Evolutionary conservation across 352 stramenopile genomes (phyloP), one percentile per base, ranked within the genome.

Genomic region (Pilasporangium apinafurcum): DNA sequence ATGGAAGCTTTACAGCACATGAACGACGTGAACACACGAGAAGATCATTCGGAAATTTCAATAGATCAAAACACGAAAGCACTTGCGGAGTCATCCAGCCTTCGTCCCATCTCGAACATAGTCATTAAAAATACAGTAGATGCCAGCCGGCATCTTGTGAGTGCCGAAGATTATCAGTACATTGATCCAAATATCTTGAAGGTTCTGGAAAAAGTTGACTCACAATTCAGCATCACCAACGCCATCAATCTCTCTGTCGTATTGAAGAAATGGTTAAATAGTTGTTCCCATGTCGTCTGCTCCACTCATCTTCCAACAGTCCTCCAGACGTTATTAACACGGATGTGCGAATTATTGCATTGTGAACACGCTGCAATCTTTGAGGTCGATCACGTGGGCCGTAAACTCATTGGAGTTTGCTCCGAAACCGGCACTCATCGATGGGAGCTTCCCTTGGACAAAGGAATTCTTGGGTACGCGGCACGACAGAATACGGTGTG

Each of bases 161-260:
- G 49, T 14, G 51, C 54, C 5, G 72, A 83, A 20, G 65, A 71
- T 2, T 75, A 74, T 14, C 69, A 81, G 35, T 90, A 83, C 44
- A 85, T 90, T 30, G 78, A 86, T 44, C 78, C 78, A 2, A 87
- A 68, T 59, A 84, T 90, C 52, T 53, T 90, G 21, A 86, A 86
- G 18, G 72, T 90, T 20, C 53, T 90, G 3, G 74, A 87, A 37
- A 87, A 90, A 40, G 74, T 87, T n/a, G 78, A 90, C 51, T 86
- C 78, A 27, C 74, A 90, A 51, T 90, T 90, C 62, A 87, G 72
- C 47, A 90, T 90, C 65, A 80, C 72, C 20, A 86, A 82, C 51
- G 78, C 78, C 20, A 87, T 90, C 51, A 68, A 67, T 9, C 51
- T 90, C 8, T 68, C 74, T 0, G 55, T 56, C 1, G 68, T 75